Conservation (phyloP, 306 rosid genomes). For the Trichosanthes cucumerina region DNA sequence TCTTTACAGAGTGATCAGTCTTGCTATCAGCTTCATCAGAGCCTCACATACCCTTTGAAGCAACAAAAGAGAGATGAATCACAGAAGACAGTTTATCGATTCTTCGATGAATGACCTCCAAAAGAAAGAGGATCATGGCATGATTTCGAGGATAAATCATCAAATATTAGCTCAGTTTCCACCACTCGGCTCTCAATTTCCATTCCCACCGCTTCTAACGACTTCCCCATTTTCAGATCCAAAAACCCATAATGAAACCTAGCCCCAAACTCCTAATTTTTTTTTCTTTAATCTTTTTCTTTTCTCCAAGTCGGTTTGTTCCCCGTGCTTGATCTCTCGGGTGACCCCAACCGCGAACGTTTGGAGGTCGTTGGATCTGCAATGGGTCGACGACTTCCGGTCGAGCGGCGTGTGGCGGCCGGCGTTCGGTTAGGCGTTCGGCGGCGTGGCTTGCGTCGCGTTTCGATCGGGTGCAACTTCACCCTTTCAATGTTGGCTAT, state of each 20-base stretch:
- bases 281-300: neutral
- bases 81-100: slow-evolving; percentile 76
- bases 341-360: no score
- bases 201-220: slow-evolving; percentile 59
- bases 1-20: slow-evolving; percentile 45
- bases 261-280: neutral
- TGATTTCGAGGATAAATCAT: slow-evolving; percentile 70
- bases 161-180: slow-evolving; percentile 38
- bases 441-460: no score
- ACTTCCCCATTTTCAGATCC: slow-evolving; percentile 52
- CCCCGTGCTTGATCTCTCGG: slow-evolving; percentile 13
- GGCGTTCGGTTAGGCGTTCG: no score
- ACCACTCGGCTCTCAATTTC: slow-evolving; percentile 83
- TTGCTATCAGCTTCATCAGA: slow-evolving; percentile 66
- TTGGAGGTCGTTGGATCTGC: no score
- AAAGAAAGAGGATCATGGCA: slow-evolving; percentile 65
- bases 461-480: no score
- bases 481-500: no score
- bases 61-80: slow-evolving; percentile 47
- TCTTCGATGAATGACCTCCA: slow-evolving; percentile 89
- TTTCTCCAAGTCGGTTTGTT: neutral
- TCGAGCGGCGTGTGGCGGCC: no score
- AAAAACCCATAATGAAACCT: slow-evolving; percentile 36
- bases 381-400: no score
- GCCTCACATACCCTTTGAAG: slow-evolving; percentile 24